Percentiles rank a stretch among this genome's conserved stretches.
Conservation (phyloP, 2,329 filamentous ascomycete species). For the Allantophomopsis cytisporea region DNA sequence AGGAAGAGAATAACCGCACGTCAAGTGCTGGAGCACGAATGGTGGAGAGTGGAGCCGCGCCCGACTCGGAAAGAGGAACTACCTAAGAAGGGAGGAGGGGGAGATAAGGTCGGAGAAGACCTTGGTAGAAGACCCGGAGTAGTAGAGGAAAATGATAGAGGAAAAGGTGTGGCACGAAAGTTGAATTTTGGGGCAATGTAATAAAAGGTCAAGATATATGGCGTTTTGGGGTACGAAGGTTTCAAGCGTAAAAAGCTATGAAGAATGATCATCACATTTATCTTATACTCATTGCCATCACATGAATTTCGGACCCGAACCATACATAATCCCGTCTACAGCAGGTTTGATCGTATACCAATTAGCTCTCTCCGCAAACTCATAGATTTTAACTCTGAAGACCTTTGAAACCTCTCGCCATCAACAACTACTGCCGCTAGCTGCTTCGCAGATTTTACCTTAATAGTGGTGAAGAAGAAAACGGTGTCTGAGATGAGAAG, state of each 20-base stretch:
- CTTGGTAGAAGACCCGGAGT: conserved; percentile 64
- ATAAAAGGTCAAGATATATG: conserved; percentile 1
- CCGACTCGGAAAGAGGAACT: conserved; percentile 74
- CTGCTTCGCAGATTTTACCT: conserved; percentile 52
- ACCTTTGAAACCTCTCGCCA: conserved; percentile 81
- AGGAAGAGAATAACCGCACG: conserved; percentile 65
- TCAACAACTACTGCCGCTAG: conserved; percentile 93
- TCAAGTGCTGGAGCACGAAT: conserved; percentile 67
- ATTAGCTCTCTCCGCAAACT: conserved; percentile 91
- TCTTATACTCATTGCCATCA: conserved; percentile 24
- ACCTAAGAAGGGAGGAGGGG: conserved; percentile 61
- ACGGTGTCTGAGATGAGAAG: too few relatives aligned
- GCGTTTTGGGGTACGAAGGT: background rate
- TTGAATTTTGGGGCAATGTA: conserved; percentile 17
- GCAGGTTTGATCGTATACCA: conserved; percentile 84
- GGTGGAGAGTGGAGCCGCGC: conserved; percentile 74
- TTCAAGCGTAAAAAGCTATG: background rate
- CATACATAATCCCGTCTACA: conserved; percentile 96
- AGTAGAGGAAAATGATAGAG: conserved; percentile 48
- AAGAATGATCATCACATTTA: background rate
- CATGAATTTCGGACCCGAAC: conserved; percentile 76
- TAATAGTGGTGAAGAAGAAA: too few relatives aligned
- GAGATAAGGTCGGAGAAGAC: conserved; percentile 69
- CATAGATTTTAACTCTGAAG: conserved; percentile 90
- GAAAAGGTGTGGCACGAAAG: conserved; percentile 37